Evolutionary conservation across 2,329 filamentous ascomycete genomes (phyloP).

Genomic region (Cladorrhinum sp.): DNA sequence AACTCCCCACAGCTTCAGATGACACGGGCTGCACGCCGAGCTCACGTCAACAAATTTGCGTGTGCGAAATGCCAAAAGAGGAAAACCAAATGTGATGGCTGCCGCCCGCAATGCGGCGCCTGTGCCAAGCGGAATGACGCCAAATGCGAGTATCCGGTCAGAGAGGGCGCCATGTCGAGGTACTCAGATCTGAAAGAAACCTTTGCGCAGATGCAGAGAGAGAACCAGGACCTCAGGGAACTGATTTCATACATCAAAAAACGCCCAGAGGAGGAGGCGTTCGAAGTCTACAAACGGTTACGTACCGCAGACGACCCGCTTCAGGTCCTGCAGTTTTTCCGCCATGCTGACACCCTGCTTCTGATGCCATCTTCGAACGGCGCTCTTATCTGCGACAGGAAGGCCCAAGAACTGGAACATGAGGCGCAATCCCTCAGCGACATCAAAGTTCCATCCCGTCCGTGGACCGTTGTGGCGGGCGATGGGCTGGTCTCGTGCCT

Average conservation of each 20-base stretch:
- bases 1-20: neutral
- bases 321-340: conserved; percentile 18
- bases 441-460: conserved; percentile 29
- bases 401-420: conserved; percentile 18
- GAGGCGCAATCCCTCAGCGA: conserved; percentile 21
- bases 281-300: conserved; percentile 24
- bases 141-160: conserved; percentile 16
- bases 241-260: conserved; percentile 22
- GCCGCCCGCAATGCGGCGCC: conserved; percentile 14
- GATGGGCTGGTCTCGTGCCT: conserved; percentile 34
- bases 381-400: conserved; percentile 5
- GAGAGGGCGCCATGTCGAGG: conserved; percentile 17
- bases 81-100: conserved; percentile 16
- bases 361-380: conserved; percentile 10
- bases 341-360: conserved; percentile 25
- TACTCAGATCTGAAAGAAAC: conserved; percentile 23
- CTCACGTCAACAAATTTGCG: neutral
- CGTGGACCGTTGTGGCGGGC: conserved; percentile 32
- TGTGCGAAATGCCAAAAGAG: neutral
- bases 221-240: conserved; percentile 21
- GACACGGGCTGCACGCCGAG: neutral
- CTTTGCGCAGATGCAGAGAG: conserved; percentile 16
- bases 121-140: conserved; percentile 13
- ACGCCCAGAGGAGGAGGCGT: conserved; percentile 23
- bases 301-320: conserved; percentile 16